Conservation (phyloP, 192 early-diverging fungal genomes). For the Podila epigama region DNA sequence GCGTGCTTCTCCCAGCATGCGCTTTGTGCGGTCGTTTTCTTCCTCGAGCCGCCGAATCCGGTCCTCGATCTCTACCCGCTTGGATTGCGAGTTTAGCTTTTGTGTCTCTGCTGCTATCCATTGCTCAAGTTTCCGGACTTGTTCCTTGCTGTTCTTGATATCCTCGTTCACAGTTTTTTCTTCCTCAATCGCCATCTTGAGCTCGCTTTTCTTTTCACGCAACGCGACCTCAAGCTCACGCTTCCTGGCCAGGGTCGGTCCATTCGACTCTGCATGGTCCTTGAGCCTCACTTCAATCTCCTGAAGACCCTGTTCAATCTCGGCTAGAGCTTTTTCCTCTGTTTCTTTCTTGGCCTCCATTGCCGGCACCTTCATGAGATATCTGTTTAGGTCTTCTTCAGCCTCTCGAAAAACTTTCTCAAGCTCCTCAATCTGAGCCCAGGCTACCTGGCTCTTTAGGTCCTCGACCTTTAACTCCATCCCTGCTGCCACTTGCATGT, state of each 20-base stretch:
- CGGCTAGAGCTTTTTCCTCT: conserved; percentile 31
- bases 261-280: conserved; percentile 46
- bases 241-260: conserved; percentile 60
- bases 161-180: conserved; percentile 54
- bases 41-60: conserved; percentile 50
- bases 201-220: conserved; percentile 55
- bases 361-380: conserved; percentile 12
- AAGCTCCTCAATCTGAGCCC: conserved; percentile 72
- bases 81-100: conserved; percentile 29
- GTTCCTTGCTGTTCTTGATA: conserved; percentile 42
- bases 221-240: conserved; percentile 46
- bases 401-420: conserved; percentile 50
- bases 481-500: conserved; percentile 68
- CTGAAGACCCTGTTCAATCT: conserved; percentile 32
- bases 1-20: conserved; percentile 13
- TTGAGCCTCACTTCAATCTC: conserved; percentile 45
- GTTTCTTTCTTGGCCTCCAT: conserved; percentile 21
- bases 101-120: conserved; percentile 58
- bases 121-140: conserved; percentile 53
- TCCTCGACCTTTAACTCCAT: conserved; percentile 59
- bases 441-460: conserved; percentile 76
- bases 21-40: conserved; percentile 43
- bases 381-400: neutral
- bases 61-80: conserved; percentile 47
- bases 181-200: conserved; percentile 49